Conservation (phyloP, 345 rosid genomes). For the Isatis tinctoria region DNA sequence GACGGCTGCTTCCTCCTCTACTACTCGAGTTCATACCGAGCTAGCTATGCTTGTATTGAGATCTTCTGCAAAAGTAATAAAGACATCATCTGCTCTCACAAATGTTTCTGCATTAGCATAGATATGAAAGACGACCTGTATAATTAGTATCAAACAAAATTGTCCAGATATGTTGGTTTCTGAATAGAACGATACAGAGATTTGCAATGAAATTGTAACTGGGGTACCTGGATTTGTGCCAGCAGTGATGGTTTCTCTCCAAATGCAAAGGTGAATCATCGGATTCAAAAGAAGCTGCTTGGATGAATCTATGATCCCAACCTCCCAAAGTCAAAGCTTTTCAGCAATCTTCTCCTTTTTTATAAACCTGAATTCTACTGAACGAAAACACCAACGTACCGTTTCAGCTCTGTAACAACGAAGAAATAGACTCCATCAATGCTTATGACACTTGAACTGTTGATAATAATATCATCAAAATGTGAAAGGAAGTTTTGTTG, state of each 20-base stretch:
- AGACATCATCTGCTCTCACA: slow-evolving; percentile 83
- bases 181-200: background rate
- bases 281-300: slow-evolving; percentile 55
- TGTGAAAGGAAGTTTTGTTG: no score
- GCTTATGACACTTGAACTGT: background rate
- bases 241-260: slow-evolving; percentile 52
- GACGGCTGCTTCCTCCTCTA: background rate
- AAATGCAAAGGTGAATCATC: slow-evolving; percentile 70
- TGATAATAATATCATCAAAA: background rate
- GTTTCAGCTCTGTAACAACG: slow-evolving; percentile 17
- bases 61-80: slow-evolving; percentile 78
- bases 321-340: slow-evolving; percentile 42
- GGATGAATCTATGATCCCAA: slow-evolving; percentile 38
- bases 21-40: no score
- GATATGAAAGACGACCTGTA: background rate
- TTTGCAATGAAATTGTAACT: background rate
- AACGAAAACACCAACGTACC: background rate
- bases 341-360: slow-evolving; percentile 7
- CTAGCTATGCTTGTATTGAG: slow-evolving; percentile 37
- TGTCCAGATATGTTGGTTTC: background rate
- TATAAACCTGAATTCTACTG: background rate
- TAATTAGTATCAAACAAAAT: background rate
- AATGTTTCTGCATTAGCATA: slow-evolving; percentile 58
- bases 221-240: slow-evolving; percentile 72
- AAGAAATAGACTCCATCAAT: slow-evolving; percentile 5